phyloP scores from a whole-genome alignment of 2,329 filamentous ascomycete genomes.

The Alternaria angustiovoidea region DNA sequence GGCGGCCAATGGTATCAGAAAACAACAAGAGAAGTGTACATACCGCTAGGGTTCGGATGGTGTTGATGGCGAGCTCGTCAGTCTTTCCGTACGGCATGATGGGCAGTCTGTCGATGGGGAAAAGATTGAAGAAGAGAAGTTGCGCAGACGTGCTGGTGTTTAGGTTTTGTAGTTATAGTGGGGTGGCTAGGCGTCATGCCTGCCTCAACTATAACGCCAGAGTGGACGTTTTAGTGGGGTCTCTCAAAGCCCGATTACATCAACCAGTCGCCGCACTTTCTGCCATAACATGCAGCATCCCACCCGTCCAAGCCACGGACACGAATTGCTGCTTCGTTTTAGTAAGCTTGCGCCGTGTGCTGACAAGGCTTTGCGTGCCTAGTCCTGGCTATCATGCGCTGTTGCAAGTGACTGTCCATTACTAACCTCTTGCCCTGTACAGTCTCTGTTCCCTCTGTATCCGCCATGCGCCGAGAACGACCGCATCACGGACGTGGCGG shows the following conservation, averaged over 20 bases:
- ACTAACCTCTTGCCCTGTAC: slow-evolving; percentile 16
- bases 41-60: slow-evolving; percentile 95
- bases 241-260: slow-evolving; percentile 22
- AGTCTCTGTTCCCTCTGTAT: slow-evolving; percentile 4
- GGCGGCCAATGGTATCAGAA: slow-evolving; percentile 10
- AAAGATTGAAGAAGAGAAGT: slow-evolving; percentile 23
- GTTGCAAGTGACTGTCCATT: slow-evolving; percentile 17
- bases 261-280: slow-evolving; percentile 18
- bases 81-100: slow-evolving; percentile 88
- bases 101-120: slow-evolving; percentile 38
- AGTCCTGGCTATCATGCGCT: neutral
- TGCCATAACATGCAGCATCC: slow-evolving; percentile 6
- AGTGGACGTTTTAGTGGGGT: slow-evolving; percentile 19
- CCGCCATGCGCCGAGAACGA: slow-evolving; percentile 16
- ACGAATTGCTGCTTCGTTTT: neutral
- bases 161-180: slow-evolving; percentile 33
- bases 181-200: slow-evolving; percentile 19
- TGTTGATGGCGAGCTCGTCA: slow-evolving; percentile 95
- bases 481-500: slow-evolving; percentile 7
- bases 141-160: slow-evolving; percentile 18
- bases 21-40: slow-evolving; percentile 53
- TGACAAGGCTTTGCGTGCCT: slow-evolving; percentile 6
- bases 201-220: slow-evolving; percentile 15
- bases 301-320: neutral
- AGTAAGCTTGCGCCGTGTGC: slow-evolving; percentile 12